Evolutionary conservation across 1,139 yeast species (phyloP), one percentile per base, ranked within the genome.

Genomic region (Wickerhamomyces sp.): DNA sequence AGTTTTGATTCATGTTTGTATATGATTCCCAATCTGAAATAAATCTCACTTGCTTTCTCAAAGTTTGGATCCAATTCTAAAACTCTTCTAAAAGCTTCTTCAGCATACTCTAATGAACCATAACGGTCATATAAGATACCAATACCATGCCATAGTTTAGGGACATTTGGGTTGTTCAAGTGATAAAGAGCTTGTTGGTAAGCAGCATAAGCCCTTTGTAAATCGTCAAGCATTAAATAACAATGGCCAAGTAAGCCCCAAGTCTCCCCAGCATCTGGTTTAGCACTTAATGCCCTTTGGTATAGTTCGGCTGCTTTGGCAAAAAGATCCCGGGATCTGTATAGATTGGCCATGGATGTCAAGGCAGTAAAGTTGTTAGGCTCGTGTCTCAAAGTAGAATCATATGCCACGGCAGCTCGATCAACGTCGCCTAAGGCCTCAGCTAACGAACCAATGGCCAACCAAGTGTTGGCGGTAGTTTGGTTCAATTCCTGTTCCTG

Each of bases 181-280:
- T 90, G 93, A 64, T 88, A 85, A 48, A 93, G 73, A 1, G 99
- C 98, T 62, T 95, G 89, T 69, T 93, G 99, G 67, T 93, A 93
- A 10, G 98, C 96, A 41, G 93, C 86, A 65, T 93, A 93, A 2
- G 98, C 97, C 57, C 95, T 79, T 65, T 89, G 96, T 53, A 93
- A 75, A 61, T 93, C 98, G 65, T 93, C 99, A 68, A 91, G 74
- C 97, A 93, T 93, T 57, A 93, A 71, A 62, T 90, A 94, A 68
- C 99, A 94, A 67, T 93, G 99, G 42, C 99, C 98, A 55, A 93
- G 72, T 27, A 94, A 77, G 0, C 98, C 98, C 99, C 99, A 93
- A 37, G 95, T 88, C 60, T 91, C 98, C 48, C 98, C 97, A 55
- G 89, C 84, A 63, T 87, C 93, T 23, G 91, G 94, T 58, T 84